Evolutionary conservation across 1,284 basidiomycete genomes (phyloP), one percentile per base, ranked within the genome.

Genomic region (Cryptococcus maquisensis): DNA sequence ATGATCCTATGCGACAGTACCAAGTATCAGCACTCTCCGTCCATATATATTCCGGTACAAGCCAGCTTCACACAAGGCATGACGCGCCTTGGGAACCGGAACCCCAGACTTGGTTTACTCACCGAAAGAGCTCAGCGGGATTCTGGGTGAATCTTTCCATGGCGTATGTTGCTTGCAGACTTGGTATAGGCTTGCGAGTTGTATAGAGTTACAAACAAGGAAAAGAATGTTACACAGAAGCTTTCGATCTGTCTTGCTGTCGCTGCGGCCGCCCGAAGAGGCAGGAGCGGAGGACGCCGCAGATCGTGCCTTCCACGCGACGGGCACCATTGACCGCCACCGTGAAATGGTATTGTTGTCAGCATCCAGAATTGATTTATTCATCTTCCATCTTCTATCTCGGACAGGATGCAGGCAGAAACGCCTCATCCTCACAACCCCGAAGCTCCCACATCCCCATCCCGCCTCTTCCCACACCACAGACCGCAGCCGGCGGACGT

Each of bases 71-170:
- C 3, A 28, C 15, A 16, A 42, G 10, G n/a, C 37, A 38, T 7
- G 18, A 21, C 42, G 16, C 44, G 47, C 41, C 39, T 39, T 15
- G 12, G 4, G 5, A 10, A 18, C 4, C 12, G 48, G 21, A 21
- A 24, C 24, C 7, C 21, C 21, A 38, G 20, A 23, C 4, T 28
- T 48, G 3, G 28, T 51, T n/a, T 7, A 59, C 73, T 46, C 43
- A 72, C 73, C 74, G 57, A 41, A 76, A 54, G 9, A 75, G 64
- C 65, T 76, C 74, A 26, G 72, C 66, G 7, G 74, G 74, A 54
- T 76, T 74, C 47, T 75, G 71, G 7, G 57, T 68, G 57, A 75
- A 59, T 26, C 72, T 54, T 18, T 76, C 72, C 72, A 76, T 75
- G 12, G 42, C 61, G 59, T 12, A 47, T 24, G 38, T 37, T 46